Conservation (phyloP, 495 filamentous ascomycete genomes). For the Penicillium egyptiacum region DNA sequence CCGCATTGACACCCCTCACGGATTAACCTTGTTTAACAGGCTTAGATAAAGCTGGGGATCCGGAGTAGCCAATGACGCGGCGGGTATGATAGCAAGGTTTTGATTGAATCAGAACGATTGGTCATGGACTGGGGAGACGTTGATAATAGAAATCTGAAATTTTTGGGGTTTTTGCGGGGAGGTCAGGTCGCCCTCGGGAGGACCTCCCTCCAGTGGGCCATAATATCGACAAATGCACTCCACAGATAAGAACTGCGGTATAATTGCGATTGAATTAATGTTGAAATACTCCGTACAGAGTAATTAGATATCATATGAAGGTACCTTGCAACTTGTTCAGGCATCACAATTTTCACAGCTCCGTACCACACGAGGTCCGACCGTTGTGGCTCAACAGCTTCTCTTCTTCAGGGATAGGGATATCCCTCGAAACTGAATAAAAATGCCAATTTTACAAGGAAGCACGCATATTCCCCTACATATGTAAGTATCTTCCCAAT, state of each 20-base stretch:
- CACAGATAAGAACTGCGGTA: constrained; percentile 16
- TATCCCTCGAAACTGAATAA: background rate
- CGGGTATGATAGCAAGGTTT: background rate
- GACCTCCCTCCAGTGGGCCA: constrained; percentile 28
- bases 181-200: constrained; percentile 23
- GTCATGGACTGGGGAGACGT: constrained; percentile 19
- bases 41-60: constrained; percentile 30
- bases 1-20: constrained; percentile 11
- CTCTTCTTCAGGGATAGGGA: background rate
- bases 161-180: constrained; percentile 28
- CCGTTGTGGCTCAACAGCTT: background rate
- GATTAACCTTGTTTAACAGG: constrained; percentile 7
- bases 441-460: background rate
- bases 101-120: constrained; percentile 17
- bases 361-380: background rate
- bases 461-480: background rate
- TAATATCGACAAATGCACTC: background rate
- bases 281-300: no score
- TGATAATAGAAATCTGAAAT: constrained; percentile 23
- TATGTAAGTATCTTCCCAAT: background rate
- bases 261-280: background rate
- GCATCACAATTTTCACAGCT: background rate
- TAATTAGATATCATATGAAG: background rate
- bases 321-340: background rate
- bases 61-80: constrained; percentile 18